These are phyloP conservation scores for Pseudopyricularia javanii DNA, from an alignment of 2,329 filamentous ascomycete genomes.

Conservation along the genomic window DNA sequence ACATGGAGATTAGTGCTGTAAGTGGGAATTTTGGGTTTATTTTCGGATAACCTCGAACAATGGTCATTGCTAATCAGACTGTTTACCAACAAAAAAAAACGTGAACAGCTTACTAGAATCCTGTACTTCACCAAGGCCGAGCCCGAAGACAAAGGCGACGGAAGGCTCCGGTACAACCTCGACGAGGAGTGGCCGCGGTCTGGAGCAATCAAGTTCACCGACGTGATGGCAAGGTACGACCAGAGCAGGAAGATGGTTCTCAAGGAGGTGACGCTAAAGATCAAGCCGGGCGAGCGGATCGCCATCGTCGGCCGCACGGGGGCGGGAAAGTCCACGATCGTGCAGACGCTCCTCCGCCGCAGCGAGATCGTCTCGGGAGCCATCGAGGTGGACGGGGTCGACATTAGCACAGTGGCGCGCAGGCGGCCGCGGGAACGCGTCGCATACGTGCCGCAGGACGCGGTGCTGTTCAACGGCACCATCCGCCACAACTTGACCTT, in stretches of 20 bases:
- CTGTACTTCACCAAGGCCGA: neutral
- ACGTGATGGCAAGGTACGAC: slow-evolving; percentile 15
- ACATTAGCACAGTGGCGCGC: slow-evolving; percentile 19
- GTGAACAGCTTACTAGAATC: neutral
- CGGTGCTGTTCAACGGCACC: slow-evolving; percentile 19
- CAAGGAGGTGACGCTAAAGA: slow-evolving; percentile 12
- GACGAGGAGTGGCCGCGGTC: slow-evolving; percentile 12
- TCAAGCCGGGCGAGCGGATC: slow-evolving; percentile 45
- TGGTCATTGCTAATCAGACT: neutral
- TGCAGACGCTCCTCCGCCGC: slow-evolving; percentile 21
- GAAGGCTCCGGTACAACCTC: neutral
- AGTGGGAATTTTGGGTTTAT: too few species aligned
- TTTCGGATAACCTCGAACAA: neutral
- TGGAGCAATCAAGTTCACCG: slow-evolving; percentile 15
- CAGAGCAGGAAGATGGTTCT: slow-evolving; percentile 16
- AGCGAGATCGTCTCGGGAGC: slow-evolving; percentile 18
- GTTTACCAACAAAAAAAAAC: neutral
- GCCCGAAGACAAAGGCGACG: slow-evolving; percentile 1
- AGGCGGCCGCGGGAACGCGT: slow-evolving; percentile 21
- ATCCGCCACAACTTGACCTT: slow-evolving; percentile 51
- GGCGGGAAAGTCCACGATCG: slow-evolving; percentile 51
- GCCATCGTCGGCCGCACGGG: slow-evolving; percentile 56
- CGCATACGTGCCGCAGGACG: slow-evolving; percentile 26
- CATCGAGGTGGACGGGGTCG: slow-evolving; percentile 21
- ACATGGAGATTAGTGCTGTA: slow-evolving; percentile 43